phyloP scores from a whole-genome alignment of 108 stramenopile species.

The Skeletonema costatum region DNA sequence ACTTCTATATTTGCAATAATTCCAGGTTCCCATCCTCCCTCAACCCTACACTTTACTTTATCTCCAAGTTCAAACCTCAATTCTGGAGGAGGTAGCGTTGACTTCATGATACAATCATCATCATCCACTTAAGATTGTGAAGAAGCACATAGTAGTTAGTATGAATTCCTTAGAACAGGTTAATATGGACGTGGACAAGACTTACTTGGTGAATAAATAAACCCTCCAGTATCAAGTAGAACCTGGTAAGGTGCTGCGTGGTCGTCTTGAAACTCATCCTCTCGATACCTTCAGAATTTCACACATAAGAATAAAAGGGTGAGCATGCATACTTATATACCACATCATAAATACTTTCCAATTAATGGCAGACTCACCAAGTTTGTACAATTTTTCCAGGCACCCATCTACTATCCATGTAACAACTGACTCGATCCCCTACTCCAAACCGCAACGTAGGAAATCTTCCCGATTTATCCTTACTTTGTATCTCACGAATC shows the following conservation, averaged over 20 bases:
- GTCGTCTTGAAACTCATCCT: neutral
- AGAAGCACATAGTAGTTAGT: neutral
- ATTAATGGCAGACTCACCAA: neutral
- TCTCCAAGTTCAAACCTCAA: neutral
- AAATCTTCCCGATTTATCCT: neutral
- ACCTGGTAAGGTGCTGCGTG: conserved; percentile 6
- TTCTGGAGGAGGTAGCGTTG: neutral
- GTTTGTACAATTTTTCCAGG: neutral
- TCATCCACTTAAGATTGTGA: neutral
- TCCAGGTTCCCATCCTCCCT: neutral
- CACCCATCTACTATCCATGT: neutral
- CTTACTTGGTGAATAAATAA: conserved; percentile 6
- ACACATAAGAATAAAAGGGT: neutral
- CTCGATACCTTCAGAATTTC: neutral
- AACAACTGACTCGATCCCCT: conserved; percentile 1
- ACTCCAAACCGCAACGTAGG: neutral
- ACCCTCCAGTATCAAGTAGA: neutral
- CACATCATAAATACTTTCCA: neutral
- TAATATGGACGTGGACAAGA: neutral
- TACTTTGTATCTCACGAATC: neutral
- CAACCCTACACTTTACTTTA: neutral
- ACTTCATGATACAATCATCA: neutral
- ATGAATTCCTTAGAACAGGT: neutral
- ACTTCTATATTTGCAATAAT: neutral
- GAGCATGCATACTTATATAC: neutral